A percentile compares a stretch with the other conserved stretches of the same genome.
Conservation (phyloP, 306 rosid species). For the Trichosanthes cucumerina region DNA sequence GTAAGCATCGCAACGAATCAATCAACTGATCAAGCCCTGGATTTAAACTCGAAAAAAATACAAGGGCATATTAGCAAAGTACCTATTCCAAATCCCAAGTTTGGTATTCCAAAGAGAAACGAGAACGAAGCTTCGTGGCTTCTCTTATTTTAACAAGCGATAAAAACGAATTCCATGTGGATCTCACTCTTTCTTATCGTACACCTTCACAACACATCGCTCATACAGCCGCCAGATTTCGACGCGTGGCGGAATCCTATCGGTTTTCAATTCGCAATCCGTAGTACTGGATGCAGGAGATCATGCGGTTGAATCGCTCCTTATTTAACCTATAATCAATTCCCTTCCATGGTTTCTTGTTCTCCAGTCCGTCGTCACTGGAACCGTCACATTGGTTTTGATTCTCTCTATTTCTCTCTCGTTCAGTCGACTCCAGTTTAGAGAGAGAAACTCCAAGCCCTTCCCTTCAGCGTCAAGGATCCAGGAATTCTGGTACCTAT, state of each 20-base stretch:
- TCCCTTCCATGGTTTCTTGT: not conserved
- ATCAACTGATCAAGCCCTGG: not conserved
- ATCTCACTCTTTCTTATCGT: not conserved
- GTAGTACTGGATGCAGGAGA: not conserved
- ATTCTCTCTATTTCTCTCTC: not conserved
- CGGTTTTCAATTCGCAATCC: rapidly evolving
- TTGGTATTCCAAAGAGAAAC: not conserved
- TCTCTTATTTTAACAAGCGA: not conserved
- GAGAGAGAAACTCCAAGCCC: not conserved
- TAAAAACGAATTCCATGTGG: not conserved
- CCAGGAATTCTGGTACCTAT: slow-evolving; percentile 5
- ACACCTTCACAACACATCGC: not conserved
- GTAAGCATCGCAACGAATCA: not conserved
- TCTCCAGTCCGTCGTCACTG: slow-evolving; percentile 5
- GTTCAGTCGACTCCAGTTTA: not conserved
- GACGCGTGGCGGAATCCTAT: not conserved
- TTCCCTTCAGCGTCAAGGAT: not conserved
- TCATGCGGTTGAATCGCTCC: slow-evolving; percentile 11
- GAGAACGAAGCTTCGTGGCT: not conserved
- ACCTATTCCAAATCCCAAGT: slow-evolving; percentile 1
- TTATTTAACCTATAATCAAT: slow-evolving; percentile 1
- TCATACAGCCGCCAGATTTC: not conserved
- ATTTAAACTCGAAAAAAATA: not conserved
- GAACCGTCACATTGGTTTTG: not conserved
- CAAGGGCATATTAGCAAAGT: not conserved